Percentiles rank a stretch among this genome's conserved stretches.
Evolutionary conservation across 805 yeast genomes (phyloP).

Genomic region (Nakazawaea wickerhamii): DNA sequence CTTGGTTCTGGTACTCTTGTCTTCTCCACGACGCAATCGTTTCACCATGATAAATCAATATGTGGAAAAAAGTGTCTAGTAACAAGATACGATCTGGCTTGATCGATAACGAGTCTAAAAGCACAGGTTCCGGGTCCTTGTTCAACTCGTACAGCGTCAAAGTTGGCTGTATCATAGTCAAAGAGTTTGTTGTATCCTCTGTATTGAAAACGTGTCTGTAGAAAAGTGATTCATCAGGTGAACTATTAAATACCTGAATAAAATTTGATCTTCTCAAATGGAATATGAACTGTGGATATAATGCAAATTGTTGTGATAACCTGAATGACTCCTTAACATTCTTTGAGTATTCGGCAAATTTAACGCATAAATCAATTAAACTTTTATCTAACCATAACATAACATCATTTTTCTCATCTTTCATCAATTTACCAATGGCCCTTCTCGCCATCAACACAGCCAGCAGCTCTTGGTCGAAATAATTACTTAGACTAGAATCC

Average conservation of each 20-base stretch:
- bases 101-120: conserved; percentile 58
- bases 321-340: conserved; percentile 44
- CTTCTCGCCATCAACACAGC: conserved; percentile 55
- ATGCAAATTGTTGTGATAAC: conserved; percentile 41
- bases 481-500: conserved; percentile 34
- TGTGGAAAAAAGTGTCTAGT: conserved; percentile 62
- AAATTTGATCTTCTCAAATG: conserved; percentile 64
- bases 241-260: conserved; percentile 59
- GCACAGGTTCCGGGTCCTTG: conserved; percentile 56
- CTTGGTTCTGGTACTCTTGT: conserved; percentile 55
- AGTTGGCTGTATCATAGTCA: conserved; percentile 68
- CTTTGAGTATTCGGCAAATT: conserved; percentile 42
- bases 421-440: conserved; percentile 37
- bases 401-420: conserved; percentile 32
- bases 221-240: conserved; percentile 69
- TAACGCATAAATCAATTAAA: conserved; percentile 40
- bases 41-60: conserved; percentile 62
- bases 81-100: conserved; percentile 51
- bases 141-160: conserved; percentile 53
- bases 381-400: conserved; percentile 45
- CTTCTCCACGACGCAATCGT: conserved; percentile 64
- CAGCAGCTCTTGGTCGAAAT: conserved; percentile 68
- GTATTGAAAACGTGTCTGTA: conserved; percentile 56
- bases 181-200: conserved; percentile 55
- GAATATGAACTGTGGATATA: conserved; percentile 64